These are phyloP conservation scores for Leccinum disarticulatum DNA, from an alignment of 768 basidiomycete genomes.

Conservation along the genomic window DNA sequence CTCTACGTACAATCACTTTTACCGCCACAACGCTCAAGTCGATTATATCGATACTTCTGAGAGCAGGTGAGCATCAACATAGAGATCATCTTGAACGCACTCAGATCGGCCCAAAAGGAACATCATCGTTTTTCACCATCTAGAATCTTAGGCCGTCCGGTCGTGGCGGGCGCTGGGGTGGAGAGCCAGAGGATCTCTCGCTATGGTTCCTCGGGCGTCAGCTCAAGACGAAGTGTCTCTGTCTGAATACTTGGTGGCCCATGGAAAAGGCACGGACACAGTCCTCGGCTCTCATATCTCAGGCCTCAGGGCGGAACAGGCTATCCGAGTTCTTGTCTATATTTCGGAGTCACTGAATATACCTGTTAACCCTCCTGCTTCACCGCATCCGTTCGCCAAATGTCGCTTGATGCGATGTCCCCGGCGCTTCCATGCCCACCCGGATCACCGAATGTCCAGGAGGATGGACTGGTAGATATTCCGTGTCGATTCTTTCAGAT, in stretches of 20 bases:
- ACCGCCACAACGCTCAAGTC: background rate
- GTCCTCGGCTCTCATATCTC: background rate
- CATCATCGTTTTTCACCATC: background rate
- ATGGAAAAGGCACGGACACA: background rate
- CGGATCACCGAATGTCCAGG: background rate
- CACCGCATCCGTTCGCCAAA: background rate
- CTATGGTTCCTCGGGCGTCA: background rate
- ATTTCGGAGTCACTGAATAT: constrained; percentile 5
- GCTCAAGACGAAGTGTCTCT: background rate
- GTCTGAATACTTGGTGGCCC: background rate
- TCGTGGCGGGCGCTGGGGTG: background rate
- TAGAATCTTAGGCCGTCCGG: background rate
- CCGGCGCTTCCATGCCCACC: constrained; percentile 11
- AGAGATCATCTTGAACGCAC: background rate
- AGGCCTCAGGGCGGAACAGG: background rate
- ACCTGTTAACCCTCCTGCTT: background rate
- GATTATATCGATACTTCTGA: background rate
- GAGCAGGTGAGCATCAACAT: background rate
- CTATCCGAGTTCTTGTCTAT: background rate
- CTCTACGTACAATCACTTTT: background rate
- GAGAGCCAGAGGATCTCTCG: background rate
- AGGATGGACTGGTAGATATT: background rate
- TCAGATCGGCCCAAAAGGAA: background rate
- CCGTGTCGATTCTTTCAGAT: constrained; percentile 6
- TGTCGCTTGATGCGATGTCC: constrained; percentile 16